Evolutionary conservation across 306 rosid genomes (phyloP), one percentile per base, ranked within the genome.

Genomic region (Astragalus membranaceus): DNA sequence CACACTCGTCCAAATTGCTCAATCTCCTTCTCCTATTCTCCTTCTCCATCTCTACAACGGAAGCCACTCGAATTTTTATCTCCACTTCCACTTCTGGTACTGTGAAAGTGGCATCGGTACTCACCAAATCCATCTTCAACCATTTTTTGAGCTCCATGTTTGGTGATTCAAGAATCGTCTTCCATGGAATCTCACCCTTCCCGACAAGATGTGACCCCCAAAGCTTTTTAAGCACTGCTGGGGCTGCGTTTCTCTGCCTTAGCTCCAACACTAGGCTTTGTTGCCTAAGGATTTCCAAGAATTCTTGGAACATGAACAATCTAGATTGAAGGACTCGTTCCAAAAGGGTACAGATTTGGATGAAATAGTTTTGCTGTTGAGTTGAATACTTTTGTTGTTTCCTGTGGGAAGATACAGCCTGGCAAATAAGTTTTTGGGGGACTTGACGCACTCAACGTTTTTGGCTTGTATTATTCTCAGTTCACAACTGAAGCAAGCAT

Each of bases 161-260:
- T 58, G 87, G 87, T 6, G 95, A 85, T 52, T 84, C 88, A n/a
- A 86, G 62, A 70, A 91, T 63, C 16, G 58, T 56, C 66, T 73
- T 82, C 97, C 94, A 88, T 8, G 87, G 80, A 77, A 94, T 75
- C 82, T 84, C 87, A 70, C 83, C 90, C 75, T 63, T 85, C 1
- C 89, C 91, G 48, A 94, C 55, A 37, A 91, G 79, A 17, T 65
- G 81, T 42, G 99, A 94, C 16, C 97, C 83, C 57, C 48, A 43
- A 6, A 88, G 69, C 15, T 13, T 80, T 30, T 82, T 80, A 7
- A 87, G 46, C 57, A 83, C 55, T 26, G 30, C 30, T 26, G 30
- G 30, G 30, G 30, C 30, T 26, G 30, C 4, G 78, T 71, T 88
- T 74, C 84, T 81, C 72, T 79, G 81, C 69, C 96, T 75, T 9